Base-by-base conservation (phyloP, 371 early-diverging fungal species). In the Entomophthora muscae region DNA sequence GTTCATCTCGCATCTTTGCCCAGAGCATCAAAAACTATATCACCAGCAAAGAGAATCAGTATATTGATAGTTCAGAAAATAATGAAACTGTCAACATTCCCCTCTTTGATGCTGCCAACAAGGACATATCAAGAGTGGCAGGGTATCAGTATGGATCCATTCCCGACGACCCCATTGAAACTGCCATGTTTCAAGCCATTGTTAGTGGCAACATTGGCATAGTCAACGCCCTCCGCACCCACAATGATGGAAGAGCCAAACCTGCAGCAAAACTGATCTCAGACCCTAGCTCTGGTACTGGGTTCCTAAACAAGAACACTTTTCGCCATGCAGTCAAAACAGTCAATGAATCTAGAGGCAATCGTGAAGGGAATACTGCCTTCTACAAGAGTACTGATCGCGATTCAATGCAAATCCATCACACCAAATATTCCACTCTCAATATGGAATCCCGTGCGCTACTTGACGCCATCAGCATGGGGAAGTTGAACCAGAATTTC, bases 301-400 rank as follows among this genome's bases (percentile, higher is more conserved):
- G 79, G 0, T 71, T 66, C 64, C 68, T 71, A 33, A 71, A 72
- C 63, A 70, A 66, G 22, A 52, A 57, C n/a, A 68, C 73, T 12
- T 77, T 73, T 65, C 73, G 75, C 51, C 74, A 69, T 51, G 69
- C 64, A 32, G 59, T 76, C 63, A 78, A 76, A 65, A n/a, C n/a
- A n/a, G 83, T 83, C 1, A 77, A 81, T 64, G 78, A 79, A 52
- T 77, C 81, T 1, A 76, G 83, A 67, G 83, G 83, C 32, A 83
- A 83, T 56, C 69, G 81, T 3, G 73, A 78, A 59, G 83, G 83
- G 26, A 73, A 81, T 63, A 70, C 73, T 22, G 78, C 77, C 0
- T 79, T 82, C 56, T 78, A 74, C 51, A 62, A 67, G 2, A 10
- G 17, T 1, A 21, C 54, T 1, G 24, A 31, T 22, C 26, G 23